Percentiles rank a stretch among this genome's conserved stretches.
phyloP scores from a whole-genome alignment of 2,329 filamentous ascomycete genomes.

The Penicillium sp. region DNA sequence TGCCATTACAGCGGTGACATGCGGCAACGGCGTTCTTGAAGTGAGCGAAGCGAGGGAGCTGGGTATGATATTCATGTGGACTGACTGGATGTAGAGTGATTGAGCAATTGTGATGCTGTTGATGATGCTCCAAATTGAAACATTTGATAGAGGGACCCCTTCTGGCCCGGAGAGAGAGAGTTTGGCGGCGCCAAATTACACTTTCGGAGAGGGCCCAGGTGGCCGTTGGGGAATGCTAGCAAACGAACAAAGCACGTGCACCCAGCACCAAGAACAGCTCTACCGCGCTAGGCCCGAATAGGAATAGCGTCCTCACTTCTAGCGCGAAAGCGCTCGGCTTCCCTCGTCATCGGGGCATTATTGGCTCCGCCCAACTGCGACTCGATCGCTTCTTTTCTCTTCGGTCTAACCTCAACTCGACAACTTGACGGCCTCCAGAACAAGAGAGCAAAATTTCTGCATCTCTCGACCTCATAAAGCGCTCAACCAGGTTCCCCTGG shows the following conservation, averaged over 20 bases:
- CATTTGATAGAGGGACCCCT: no score
- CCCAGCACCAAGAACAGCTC: slow-evolving; percentile 11
- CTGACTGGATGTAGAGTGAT: no score
- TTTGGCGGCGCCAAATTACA: background rate
- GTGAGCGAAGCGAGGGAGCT: background rate
- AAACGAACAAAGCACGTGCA: slow-evolving; percentile 25
- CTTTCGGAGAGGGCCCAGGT: background rate
- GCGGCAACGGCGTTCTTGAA: background rate
- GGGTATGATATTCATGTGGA: background rate
- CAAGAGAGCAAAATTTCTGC: background rate
- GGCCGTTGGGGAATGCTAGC: slow-evolving; percentile 8
- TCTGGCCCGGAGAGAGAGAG: background rate
- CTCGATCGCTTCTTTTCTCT: background rate
- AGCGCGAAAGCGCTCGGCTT: slow-evolving; percentile 4
- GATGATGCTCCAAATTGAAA: background rate
- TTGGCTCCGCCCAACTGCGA: slow-evolving; percentile 5
- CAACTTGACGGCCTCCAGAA: background rate
- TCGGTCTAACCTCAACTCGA: background rate
- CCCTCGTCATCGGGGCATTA: slow-evolving; percentile 20
- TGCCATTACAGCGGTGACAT: background rate
- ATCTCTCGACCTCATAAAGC: background rate
- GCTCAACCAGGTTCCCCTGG: background rate
- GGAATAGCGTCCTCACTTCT: slow-evolving; percentile 6
- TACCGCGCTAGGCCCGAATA: slow-evolving; percentile 17
- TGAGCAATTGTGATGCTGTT: background rate